Base-by-base conservation (phyloP, 2,329 filamentous ascomycete species). In the Paraconiothyrium brasiliense region DNA sequence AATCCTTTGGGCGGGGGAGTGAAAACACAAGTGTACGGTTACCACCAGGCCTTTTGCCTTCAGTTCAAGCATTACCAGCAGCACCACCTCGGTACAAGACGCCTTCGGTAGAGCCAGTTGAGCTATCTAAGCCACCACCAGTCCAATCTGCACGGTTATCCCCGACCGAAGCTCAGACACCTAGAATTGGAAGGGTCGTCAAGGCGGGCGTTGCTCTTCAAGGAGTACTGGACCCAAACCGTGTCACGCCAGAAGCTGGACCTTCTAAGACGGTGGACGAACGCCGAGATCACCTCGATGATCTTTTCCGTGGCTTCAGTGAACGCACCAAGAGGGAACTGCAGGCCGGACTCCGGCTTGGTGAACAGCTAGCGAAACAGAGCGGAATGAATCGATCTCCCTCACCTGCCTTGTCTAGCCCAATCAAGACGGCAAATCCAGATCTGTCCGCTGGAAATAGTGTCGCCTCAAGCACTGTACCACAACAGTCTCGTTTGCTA, bases 281-380 rank as follows among this genome's bases (percentile, higher is more conserved):
- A 57, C 70, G 69, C 46, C 71, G 65, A 39, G 69, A 64, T 39
- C 65, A 66, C 34, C 68, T 79, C 2, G 75, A 79, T 34, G 73
- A 78, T 51, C 64, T 79, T 1, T 80, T 80, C 65, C 71, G 72
- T 35, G 77, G 76, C 2, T 81, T 80, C 62, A 76, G 78, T 56
- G 73, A 78, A 54, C 74, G 76, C 4, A 78, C 78, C 8, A 72
- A 76, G 58, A 72, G 71, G 59, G 75, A 80, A 47, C 65, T 80
- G 13, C 78, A 76, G 46, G 74, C 77, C 54, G 76, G 77, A 35
- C 67, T 80, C 35, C 72, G 75, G 41, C 71, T 79, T 35, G 79
- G 79, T 30, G 74, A 80, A 58, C 76, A 77, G 50, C 67, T 81
- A 51, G 76, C 77, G 24, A 46, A 59, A 56, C 67, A 73, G 35